Percentiles rank a stretch among this genome's conserved stretches.
phyloP scores from a whole-genome alignment of 208 protist genomes.

The Trypanosoma platydactyli region DNA sequence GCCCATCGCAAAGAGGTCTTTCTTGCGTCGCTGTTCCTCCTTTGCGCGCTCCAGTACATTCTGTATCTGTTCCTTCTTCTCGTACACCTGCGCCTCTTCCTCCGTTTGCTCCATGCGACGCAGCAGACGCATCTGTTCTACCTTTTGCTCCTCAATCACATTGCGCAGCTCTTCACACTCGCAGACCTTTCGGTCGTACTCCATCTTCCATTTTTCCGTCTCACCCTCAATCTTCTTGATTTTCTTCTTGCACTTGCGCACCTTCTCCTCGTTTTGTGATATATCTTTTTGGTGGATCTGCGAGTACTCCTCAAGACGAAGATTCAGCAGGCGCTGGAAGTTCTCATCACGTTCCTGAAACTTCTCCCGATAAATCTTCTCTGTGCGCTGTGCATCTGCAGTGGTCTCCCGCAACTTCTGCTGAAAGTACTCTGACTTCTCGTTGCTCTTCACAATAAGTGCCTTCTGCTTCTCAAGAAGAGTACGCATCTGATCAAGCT shows the following conservation, averaged over 20 bases:
- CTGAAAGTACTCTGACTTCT: constrained; percentile 74
- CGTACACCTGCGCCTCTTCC: constrained; percentile 59
- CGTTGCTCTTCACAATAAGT: constrained; percentile 84
- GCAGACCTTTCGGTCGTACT: constrained; percentile 82
- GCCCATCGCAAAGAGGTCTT: constrained; percentile 71
- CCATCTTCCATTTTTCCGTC: constrained; percentile 44
- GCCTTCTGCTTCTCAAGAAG: constrained; percentile 82
- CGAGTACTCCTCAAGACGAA: constrained; percentile 69
- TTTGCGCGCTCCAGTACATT: constrained; percentile 71
- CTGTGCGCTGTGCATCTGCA: constrained; percentile 30
- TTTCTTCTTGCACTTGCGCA: constrained; percentile 85
- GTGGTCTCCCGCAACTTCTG: constrained; percentile 55
- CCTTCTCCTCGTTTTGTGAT: constrained; percentile 35
- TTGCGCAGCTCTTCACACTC: constrained; percentile 84
- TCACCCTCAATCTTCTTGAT: constrained; percentile 71
- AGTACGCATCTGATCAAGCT: constrained; percentile 73
- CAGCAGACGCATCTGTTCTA: constrained; percentile 62
- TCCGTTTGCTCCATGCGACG: constrained; percentile 50
- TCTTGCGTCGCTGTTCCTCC: constrained; percentile 65
- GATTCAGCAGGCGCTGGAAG: constrained; percentile 74
- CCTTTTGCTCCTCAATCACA: constrained; percentile 73
- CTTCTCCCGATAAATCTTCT: constrained; percentile 47
- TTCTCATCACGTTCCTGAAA: constrained; percentile 73
- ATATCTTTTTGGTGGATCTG: constrained; percentile 50
- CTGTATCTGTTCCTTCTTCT: constrained; percentile 75